phyloP scores from a whole-genome alignment of 164 flowering plant species.

The Protea cynaroides region DNA sequence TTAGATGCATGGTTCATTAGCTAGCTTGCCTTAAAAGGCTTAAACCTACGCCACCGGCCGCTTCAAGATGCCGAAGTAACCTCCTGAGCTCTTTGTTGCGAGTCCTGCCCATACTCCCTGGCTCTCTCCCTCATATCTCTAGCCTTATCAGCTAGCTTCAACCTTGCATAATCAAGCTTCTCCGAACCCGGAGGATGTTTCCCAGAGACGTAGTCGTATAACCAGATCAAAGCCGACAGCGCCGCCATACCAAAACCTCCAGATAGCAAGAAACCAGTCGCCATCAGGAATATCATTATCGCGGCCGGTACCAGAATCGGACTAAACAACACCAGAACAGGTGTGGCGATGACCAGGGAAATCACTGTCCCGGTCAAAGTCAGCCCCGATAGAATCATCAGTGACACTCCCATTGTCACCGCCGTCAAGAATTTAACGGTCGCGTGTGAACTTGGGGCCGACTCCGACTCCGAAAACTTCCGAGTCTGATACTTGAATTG shows the following conservation, averaged over 20 bases:
- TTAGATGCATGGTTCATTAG: too few species aligned
- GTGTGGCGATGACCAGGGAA: constrained; percentile 37
- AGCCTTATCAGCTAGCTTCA: constrained; percentile 32
- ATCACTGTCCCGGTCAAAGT: constrained; percentile 43
- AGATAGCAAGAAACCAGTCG: constrained; percentile 42
- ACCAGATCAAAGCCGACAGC: constrained; percentile 38
- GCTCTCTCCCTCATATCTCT: constrained; percentile 43
- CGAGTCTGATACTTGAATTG: constrained; percentile 12
- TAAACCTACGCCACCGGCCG: too few species aligned
- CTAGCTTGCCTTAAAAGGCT: too few species aligned
- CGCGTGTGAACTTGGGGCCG: constrained; percentile 22
- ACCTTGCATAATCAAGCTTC: constrained; percentile 35
- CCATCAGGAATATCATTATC: constrained; percentile 20
- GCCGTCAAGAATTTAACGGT: constrained; percentile 39
- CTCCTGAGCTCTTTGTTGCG: constrained; percentile 36
- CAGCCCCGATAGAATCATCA: constrained; percentile 37
- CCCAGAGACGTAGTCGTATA: constrained; percentile 39
- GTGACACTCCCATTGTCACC: constrained; percentile 22
- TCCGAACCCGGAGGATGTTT: constrained; percentile 45
- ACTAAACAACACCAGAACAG: constrained; percentile 44
- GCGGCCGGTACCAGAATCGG: constrained; percentile 51
- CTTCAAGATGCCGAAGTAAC: constrained; percentile 13
- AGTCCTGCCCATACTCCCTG: constrained; percentile 39
- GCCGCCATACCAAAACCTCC: constrained; percentile 50
- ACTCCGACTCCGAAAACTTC: constrained; percentile 11